Percentiles rank a stretch among this genome's conserved stretches.
These are phyloP conservation scores for Bonia amplexicaulis DNA, from an alignment of 176 grass and related monocot species.

Conservation along the genomic window DNA sequence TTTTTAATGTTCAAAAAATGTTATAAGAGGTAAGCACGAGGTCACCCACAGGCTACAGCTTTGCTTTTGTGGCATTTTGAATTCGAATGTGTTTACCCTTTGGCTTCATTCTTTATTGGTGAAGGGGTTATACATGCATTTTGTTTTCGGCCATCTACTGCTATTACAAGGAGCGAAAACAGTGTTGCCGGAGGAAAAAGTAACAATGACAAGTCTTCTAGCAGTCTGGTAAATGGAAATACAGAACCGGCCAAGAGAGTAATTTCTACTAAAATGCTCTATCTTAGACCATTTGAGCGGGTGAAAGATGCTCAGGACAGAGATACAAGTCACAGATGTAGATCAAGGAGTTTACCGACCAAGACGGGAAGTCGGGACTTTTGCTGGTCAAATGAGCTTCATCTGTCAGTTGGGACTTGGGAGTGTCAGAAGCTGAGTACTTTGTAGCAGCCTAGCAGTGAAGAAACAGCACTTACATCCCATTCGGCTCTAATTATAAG, in stretches of 20 bases:
- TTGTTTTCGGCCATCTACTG: no score
- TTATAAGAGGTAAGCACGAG: neutral
- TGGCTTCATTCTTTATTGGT: neutral
- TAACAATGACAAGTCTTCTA: no score
- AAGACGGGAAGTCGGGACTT: neutral
- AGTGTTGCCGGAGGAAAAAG: no score
- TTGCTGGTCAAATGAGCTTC: no score
- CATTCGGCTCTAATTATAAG: no score
- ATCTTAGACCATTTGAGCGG: neutral
- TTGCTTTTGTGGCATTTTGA: neutral
- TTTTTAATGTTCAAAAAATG: neutral
- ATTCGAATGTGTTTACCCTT: neutral
- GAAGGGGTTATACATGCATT: neutral
- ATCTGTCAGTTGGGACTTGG: no score
- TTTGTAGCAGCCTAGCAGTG: no score
- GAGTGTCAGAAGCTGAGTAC: no score
- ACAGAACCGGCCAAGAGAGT: neutral
- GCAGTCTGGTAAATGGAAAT: no score
- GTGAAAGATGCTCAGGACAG: neutral
- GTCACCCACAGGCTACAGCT: neutral
- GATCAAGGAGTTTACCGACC: neutral
- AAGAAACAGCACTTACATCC: no score
- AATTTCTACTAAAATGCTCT: constrained; percentile 16
- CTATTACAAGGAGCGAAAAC: no score
- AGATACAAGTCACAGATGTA: neutral